Evolutionary conservation across 2,329 filamentous ascomycete genomes (phyloP).

Genomic region (Raffaelea albimanens): DNA sequence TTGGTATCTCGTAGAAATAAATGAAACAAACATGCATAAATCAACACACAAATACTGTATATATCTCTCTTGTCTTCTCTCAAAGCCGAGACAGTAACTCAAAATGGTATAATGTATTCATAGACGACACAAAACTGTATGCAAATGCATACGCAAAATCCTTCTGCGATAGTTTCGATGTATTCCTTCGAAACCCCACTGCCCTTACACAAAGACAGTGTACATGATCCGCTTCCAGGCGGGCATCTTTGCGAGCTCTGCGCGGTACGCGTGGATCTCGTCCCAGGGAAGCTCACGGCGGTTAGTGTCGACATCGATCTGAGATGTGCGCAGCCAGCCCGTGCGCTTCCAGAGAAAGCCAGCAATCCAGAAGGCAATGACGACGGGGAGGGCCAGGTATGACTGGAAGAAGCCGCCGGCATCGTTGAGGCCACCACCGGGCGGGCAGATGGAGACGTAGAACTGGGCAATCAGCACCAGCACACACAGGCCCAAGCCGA

Average conservation of each 20-base stretch:
- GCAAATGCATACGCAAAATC: too few species aligned
- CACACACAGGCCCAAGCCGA: constrained; percentile 49
- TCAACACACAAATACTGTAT: too few species aligned
- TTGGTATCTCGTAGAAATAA: too few species aligned
- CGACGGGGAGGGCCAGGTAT: constrained; percentile 44
- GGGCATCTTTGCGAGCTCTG: constrained; percentile 10
- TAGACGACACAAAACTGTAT: too few species aligned
- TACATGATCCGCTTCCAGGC: constrained; percentile 10
- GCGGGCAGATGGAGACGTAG: constrained; percentile 30
- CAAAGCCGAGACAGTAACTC: too few species aligned
- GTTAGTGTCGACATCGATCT: constrained; percentile 60
- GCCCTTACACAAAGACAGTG: constrained; percentile 4
- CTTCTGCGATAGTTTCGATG: too few species aligned
- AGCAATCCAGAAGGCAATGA: constrained; percentile 40
- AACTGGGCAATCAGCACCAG: constrained; percentile 47
- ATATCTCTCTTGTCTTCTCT: background rate
- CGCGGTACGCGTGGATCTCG: constrained; percentile 11
- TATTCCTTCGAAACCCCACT: too few species aligned
- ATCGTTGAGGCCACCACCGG: constrained; percentile 20
- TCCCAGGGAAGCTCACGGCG: constrained; percentile 56
- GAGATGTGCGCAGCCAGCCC: constrained; percentile 43
- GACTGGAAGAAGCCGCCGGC: constrained; percentile 42
- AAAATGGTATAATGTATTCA: too few species aligned
- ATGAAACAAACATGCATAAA: too few species aligned
- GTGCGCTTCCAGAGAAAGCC: constrained; percentile 57